Base-by-base conservation (phyloP, 331 rosid species). In the Prunus yedoensis region DNA sequence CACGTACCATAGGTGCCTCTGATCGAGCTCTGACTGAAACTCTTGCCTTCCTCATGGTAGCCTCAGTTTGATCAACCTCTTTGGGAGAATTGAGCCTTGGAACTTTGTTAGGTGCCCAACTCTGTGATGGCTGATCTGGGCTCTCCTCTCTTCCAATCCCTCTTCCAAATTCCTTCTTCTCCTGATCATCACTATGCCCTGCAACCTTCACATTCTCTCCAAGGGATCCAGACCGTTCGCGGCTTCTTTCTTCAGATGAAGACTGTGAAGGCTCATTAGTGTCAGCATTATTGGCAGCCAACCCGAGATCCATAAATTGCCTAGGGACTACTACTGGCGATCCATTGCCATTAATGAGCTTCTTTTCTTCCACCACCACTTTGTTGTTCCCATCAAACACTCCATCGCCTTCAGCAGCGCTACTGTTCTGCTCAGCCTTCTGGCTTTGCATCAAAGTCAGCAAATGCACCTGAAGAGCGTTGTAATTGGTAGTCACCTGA, bases 11-110 rank as follows among this genome's bases (percentile, higher is more conserved):
- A 3, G 91, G 76, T 3, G 92, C 93, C 68, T 93, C 97, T 0
- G 93, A 88, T 79, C 96, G 80, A 63, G 94, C 94, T 85, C 98
- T 82, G 58, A 93, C 98, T 0, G 98, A 91, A 67, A 93, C 98
- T 10, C 98, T 57, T 0, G 96, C 97, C 78, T 93, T 93, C 79
- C 92, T 88, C 92, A 93, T 89, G 10, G 96, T 88, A 3, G 96
- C 96, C 81, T 89, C 96, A 38, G 93, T 78, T 64, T 91, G 98
- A 53, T 89, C 96, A 70, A 74, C 77, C 49, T 83, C 85, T 70
- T 74, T 78, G 0, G 92, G 77, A 75, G 90, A 85, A 76, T 71
- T 83, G 50, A 90, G 56, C 38, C 80, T 91, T 0, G 93, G 77
- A 59, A 81, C 82, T 68, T 83, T 92, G 57, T 53, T 89, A 25